Base-by-base conservation (phyloP, 2,329 filamentous ascomycete genomes). In the Diaporthe velutina region DNA sequence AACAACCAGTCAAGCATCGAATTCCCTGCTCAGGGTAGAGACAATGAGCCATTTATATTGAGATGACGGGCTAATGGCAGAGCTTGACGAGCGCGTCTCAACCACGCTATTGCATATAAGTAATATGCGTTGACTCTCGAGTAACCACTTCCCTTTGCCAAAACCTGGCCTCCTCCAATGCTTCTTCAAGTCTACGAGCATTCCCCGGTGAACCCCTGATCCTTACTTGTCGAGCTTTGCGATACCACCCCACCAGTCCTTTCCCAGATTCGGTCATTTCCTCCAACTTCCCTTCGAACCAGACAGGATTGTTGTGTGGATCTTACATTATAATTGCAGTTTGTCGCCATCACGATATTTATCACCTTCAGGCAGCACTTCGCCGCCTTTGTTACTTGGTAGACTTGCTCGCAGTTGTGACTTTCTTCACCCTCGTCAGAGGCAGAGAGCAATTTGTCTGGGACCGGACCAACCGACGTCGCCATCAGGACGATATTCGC, bases 1-100 rank as follows among this genome's bases (percentile, higher is more conserved):
- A 84, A 85, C 82, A 81, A 80, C 76, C 77, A 79, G 77, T 75
- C 78, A 77, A 72, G 74, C 79, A 78, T 77, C 78, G 78, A 74
- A 70, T 76, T 77, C 77, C 79, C 77, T 70, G 77, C 76, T 77
- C 77, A 72, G 64, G 64, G 73, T 75, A 33, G 45, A 68, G 60
- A 70, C 50, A 38, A 66, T 48, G 61, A 54, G 33, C 54, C 71
- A 55, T 45, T 67, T 38, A 73, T 70, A 61, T 70, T 73, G 72
- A 70, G 61, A 74, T 72, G 74, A 64, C 30, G 57, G 38, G 70
- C 70, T 72, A 72, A 54, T 52, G 70, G 54, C 28, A 68, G 64
- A 68, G 48, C 64, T 68, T 54, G 64, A 54, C 40, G 64, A 48
- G 30, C 61, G 22, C 38, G 48, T 67, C 38, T 67, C 71, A 33